Percentiles rank a stretch among this genome's conserved stretches.
Evolutionary conservation across 495 filamentous ascomycete genomes (phyloP).

Genomic region (Aspergillus sclerotioniger): DNA sequence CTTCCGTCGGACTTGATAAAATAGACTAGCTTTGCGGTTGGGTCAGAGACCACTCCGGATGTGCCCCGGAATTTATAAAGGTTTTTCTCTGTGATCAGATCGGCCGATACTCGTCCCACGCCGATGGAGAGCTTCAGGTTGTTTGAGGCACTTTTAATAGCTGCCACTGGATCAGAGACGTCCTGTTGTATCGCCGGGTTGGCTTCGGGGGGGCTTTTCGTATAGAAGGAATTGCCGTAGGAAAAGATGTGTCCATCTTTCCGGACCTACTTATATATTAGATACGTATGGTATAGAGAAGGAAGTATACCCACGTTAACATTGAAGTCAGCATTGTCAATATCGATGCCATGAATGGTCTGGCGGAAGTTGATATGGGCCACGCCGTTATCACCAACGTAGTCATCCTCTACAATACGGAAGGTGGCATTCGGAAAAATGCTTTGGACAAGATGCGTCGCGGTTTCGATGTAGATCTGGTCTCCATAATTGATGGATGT

Average conservation of each 20-base stretch:
- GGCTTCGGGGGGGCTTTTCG: background rate
- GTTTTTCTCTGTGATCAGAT: background rate
- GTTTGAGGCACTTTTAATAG: constrained; percentile 1
- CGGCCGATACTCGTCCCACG: background rate
- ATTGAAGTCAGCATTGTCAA: constrained; percentile 56
- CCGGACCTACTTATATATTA: constrained; percentile 1
- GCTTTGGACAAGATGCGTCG: constrained; percentile 8
- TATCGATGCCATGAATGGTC: constrained; percentile 50
- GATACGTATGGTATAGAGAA: background rate
- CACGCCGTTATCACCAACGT: constrained; percentile 38
- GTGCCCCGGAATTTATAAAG: constrained; percentile 9
- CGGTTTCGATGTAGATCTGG: constrained; percentile 7
- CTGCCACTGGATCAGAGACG: constrained; percentile 6
- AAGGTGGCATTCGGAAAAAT: constrained; percentile 3
- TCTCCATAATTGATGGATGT: background rate
- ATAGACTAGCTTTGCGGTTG: constrained; percentile 10
- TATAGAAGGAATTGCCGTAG: constrained; percentile 14
- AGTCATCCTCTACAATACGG: constrained; percentile 11
- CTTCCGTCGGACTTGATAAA: constrained; percentile 6
- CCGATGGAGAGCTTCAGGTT: background rate
- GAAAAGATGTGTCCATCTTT: constrained; percentile 13
- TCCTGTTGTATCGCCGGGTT: constrained; percentile 5
- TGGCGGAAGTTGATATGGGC: constrained; percentile 54
- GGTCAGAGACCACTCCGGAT: constrained; percentile 8
- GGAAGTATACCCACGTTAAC: constrained; percentile 46